Evolutionary conservation across 805 yeast species (phyloP), one percentile per base, ranked within the genome.

Genomic region (Kluyveromyces starmeri): DNA sequence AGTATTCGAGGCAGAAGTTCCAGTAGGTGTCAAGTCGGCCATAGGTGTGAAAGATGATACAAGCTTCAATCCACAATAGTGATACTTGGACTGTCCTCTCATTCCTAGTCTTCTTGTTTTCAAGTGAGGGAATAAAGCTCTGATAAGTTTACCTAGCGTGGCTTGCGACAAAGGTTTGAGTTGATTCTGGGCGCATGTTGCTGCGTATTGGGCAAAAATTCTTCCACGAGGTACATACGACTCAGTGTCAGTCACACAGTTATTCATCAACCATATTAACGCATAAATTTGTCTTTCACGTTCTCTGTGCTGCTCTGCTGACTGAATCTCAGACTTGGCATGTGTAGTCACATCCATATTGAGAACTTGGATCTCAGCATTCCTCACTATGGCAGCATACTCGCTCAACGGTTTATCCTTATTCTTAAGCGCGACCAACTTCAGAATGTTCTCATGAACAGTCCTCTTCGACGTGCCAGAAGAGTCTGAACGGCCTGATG

Each of bases 41-140:
- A 46, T 47, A 28, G 62, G 65, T 9, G 33, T 9, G 11, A 30
- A 22, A 4, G 33, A 18, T 16, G 62, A 67, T 7, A 65, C 47
- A 41, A 64, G 58, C 43, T 67, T 69, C 34, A 86, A 66, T 3
- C 94, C 94, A 56, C 89, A 81, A 50, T 83, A 85, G 53, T 84
- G 94, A 56, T 86, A 86, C 51, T 80, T 80, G 14, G 89, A 76
- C 49, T 78, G 81, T 2, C 88, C 88, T 32, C 94, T 66, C 54
- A 78, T 73, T 2, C 96, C 96, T 35, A 85, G 62, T 35, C 96
- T 67, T 43, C 94, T 69, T 0, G 92, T 81, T 20, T 76, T 74
- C 41, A 83, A 62, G 36, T 65, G 63, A 0, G 94, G 92, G 46
- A 70, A 80, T 4, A 74, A 57, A 4, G 77, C 62, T 38, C 78